Evolutionary conservation across 2,329 filamentous ascomycete species (phyloP).

Genomic region (Dactylonectria estremocensis): DNA sequence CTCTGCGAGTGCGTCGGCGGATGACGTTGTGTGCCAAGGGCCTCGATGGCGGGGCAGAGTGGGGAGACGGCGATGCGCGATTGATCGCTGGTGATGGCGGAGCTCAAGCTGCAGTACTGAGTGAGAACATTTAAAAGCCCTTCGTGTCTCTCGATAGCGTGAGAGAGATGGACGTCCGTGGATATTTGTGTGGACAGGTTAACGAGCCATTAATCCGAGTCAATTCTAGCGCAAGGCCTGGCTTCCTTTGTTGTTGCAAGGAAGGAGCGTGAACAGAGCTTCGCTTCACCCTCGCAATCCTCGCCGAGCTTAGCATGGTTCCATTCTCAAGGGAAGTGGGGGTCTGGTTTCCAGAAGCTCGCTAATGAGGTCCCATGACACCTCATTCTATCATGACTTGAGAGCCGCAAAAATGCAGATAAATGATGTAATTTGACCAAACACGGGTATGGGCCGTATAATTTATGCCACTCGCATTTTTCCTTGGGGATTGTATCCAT

Average conservation of each 20-base stretch:
- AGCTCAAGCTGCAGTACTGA: neutral
- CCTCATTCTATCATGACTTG: neutral
- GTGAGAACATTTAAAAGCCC: neutral
- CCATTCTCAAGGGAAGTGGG: slow-evolving; percentile 22
- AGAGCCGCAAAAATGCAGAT: neutral
- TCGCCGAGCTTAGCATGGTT: slow-evolving; percentile 28
- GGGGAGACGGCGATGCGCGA: slow-evolving; percentile 3
- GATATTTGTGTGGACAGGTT: neutral
- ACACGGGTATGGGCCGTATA: neutral
- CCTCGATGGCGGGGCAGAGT: slow-evolving; percentile 29
- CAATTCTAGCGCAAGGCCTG: neutral
- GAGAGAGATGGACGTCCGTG: neutral
- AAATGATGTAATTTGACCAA: neutral
- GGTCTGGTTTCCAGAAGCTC: slow-evolving; percentile 12
- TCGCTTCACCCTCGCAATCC: slow-evolving; percentile 18
- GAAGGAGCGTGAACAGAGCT: neutral
- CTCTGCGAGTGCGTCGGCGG: neutral
- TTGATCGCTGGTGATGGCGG: neutral
- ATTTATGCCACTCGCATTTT: no score
- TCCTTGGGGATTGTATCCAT: no score
- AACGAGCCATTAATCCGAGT: neutral
- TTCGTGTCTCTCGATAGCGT: neutral
- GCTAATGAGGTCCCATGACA: slow-evolving; percentile 6
- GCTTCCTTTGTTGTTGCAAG: neutral
- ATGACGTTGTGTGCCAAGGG: slow-evolving; percentile 30